Evolutionary conservation across 768 basidiomycete genomes (phyloP).

Genomic region (Crucibulum laeve): DNA sequence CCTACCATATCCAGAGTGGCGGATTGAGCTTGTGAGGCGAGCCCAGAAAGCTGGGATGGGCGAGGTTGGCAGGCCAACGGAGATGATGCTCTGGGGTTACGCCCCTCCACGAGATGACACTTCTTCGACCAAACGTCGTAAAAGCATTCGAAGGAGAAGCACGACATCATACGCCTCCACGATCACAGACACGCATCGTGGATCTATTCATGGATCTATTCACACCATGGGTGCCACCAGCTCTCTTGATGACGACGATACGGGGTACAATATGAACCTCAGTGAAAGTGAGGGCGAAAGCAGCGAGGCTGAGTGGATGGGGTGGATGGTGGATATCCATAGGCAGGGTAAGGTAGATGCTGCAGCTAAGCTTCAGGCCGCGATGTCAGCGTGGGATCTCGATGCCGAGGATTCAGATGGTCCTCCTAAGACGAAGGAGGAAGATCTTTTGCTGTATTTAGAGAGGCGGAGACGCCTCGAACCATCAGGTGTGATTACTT

Average conservation of each 20-base stretch:
- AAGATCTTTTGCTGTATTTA: neutral
- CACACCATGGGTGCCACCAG: neutral
- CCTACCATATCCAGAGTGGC: conserved; percentile 68
- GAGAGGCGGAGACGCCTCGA: neutral
- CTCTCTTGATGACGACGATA: neutral
- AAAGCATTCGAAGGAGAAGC: conserved; percentile 9
- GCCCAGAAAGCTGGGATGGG: conserved; percentile 58
- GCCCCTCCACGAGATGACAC: neutral
- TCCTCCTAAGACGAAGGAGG: neutral
- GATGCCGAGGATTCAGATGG: neutral
- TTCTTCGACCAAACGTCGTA: neutral
- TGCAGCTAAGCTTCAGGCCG: neutral
- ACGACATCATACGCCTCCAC: conserved; percentile 11
- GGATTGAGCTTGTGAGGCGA: conserved; percentile 39
- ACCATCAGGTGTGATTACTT: neutral
- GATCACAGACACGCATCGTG: conserved; percentile 7
- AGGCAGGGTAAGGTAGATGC: conserved; percentile 16
- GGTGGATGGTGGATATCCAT: conserved; percentile 58
- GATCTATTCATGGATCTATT: neutral
- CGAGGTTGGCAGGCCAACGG: conserved; percentile 50
- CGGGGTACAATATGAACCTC: conserved; percentile 10
- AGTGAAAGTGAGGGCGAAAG: conserved; percentile 39
- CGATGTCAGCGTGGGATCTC: neutral
- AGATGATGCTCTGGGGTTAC: conserved; percentile 24
- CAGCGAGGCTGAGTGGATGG: conserved; percentile 63